phyloP scores from a whole-genome alignment of 2,329 filamentous ascomycete species.

The Talaromyces sp. region DNA sequence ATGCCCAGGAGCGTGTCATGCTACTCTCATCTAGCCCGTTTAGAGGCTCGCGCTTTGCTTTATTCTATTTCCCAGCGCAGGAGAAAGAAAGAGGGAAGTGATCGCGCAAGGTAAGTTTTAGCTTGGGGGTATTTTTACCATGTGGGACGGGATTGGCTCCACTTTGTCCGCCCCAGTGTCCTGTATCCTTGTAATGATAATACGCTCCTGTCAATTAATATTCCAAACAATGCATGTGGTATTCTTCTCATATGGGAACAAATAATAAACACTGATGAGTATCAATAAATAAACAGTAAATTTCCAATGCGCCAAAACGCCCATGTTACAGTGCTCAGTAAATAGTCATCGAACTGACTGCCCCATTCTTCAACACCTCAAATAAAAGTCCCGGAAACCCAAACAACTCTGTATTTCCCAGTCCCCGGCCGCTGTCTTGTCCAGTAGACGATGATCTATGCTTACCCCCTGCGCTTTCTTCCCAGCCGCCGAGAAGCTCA shows the following conservation, averaged over 20 bases:
- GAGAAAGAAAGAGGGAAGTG: background rate
- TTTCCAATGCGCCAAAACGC: background rate
- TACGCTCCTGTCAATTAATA: background rate
- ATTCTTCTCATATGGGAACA: background rate
- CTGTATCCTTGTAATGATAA: background rate
- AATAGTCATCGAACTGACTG: conserved; percentile 82
- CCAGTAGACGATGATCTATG: conserved; percentile 38
- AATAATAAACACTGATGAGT: background rate
- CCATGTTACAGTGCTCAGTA: conserved; percentile 52
- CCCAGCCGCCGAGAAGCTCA: conserved; percentile 80
- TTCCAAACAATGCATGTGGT: background rate
- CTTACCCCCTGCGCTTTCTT: conserved; percentile 58
- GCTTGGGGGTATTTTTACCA: background rate
- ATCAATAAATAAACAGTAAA: background rate
- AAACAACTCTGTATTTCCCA: conserved; percentile 78
- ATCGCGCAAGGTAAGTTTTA: background rate
- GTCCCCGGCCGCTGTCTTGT: conserved; percentile 50
- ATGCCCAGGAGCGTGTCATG: conserved; percentile 57
- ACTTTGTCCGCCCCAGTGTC: background rate
- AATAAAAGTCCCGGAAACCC: conserved; percentile 93
- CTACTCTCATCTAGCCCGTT: conserved; percentile 2
- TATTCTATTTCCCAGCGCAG: background rate
- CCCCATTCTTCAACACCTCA: conserved; percentile 90
- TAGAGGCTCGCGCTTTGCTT: background rate
- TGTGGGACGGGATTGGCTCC: background rate